Conservation (phyloP, 441 rosid genomes). For the Gossypium schwendimanii region DNA sequence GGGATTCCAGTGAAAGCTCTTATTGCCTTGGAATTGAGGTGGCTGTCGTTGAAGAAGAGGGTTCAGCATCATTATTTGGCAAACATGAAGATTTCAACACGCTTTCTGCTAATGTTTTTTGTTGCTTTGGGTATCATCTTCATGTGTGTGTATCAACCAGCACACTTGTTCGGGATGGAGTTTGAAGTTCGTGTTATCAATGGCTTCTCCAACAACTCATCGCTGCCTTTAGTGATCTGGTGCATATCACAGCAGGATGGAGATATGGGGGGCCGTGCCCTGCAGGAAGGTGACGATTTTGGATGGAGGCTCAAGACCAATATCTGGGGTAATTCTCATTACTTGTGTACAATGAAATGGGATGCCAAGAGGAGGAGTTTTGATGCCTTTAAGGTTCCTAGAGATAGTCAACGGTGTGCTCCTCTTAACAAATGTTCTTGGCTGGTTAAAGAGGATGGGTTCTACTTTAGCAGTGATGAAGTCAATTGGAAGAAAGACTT, state of each 20-base stretch:
- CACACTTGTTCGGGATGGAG: constrained; percentile 27
- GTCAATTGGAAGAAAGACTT: constrained; percentile 75
- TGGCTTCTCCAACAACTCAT: constrained; percentile 74
- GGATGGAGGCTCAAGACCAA: constrained; percentile 53
- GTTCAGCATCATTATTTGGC: background rate
- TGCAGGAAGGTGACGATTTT: constrained; percentile 82
- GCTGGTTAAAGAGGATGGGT: constrained; percentile 78
- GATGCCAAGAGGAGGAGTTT: constrained; percentile 42
- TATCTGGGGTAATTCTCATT: constrained; percentile 35
- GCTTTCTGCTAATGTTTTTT: constrained; percentile 19
- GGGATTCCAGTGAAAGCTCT: background rate
- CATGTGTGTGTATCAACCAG: constrained; percentile 31
- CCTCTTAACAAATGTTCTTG: constrained; percentile 61
- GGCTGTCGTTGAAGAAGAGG: background rate
- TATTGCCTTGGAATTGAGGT: background rate
- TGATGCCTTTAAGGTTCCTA: constrained; percentile 51
- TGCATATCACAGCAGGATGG: constrained; percentile 45
- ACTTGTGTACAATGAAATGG: constrained; percentile 72
- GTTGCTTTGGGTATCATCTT: constrained; percentile 27
- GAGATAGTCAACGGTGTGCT: constrained; percentile 52
- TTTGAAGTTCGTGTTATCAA: constrained; percentile 75
- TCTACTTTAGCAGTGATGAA: constrained; percentile 76
- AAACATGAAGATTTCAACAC: constrained; percentile 31
- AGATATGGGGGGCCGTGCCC: constrained; percentile 82
- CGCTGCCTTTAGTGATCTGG: constrained; percentile 77